These are phyloP conservation scores for Leptosphaerulina australis DNA, from an alignment of 2,329 filamentous ascomycete genomes.

Conservation along the genomic window DNA sequence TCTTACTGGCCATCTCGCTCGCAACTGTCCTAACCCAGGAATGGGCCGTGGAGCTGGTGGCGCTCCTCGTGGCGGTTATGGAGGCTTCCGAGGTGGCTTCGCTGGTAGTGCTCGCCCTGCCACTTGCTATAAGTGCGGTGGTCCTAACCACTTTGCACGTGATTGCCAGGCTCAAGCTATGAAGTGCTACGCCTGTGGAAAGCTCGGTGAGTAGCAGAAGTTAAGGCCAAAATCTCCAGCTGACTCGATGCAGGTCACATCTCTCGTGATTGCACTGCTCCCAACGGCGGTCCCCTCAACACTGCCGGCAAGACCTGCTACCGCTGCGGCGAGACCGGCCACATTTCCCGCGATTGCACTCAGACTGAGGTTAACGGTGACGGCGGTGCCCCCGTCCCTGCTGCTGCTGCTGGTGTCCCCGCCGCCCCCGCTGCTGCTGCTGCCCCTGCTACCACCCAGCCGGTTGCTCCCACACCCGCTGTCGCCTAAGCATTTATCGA, in stretches of 20 bases:
- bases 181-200: constrained; percentile 98
- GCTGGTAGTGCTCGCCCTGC: constrained; percentile 69
- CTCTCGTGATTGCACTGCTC: constrained; percentile 91
- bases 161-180: constrained; percentile 98
- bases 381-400: constrained; percentile 35
- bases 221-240: too few species aligned
- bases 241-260: too few species aligned
- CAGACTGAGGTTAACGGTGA: constrained; percentile 66
- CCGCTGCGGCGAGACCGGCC: constrained; percentile 91
- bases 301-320: constrained; percentile 99
- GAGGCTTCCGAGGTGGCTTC: constrained; percentile 74
- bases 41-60: constrained; percentile 68
- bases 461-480: constrained; percentile 51
- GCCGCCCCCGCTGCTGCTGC: constrained; percentile 30
- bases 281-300: constrained; percentile 94
- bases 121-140: constrained; percentile 73
- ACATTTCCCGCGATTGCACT: constrained; percentile 95
- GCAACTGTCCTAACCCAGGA: constrained; percentile 81
- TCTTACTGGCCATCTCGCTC: constrained; percentile 88
- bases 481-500: constrained; percentile 39
- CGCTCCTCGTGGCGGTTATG: constrained; percentile 73
- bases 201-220: too few species aligned
- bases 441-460: constrained; percentile 39
- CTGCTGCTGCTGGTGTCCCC: constrained; percentile 11
- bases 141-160: constrained; percentile 96